Conservation (phyloP, 805 yeast genomes). For the Trichomonascus vanleenenianus region DNA sequence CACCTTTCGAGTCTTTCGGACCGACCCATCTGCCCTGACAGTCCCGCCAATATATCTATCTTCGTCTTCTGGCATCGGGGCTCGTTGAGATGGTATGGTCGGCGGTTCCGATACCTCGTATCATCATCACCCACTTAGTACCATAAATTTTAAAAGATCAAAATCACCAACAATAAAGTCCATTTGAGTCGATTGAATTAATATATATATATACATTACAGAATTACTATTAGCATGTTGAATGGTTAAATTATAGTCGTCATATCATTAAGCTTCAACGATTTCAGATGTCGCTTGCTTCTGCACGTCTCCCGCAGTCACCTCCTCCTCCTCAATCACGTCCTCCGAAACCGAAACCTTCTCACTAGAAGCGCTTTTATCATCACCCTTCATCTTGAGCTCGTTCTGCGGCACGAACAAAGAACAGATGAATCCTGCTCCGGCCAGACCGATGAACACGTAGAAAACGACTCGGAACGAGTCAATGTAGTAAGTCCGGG, state of each 20-base stretch:
- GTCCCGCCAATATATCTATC: constrained; percentile 20
- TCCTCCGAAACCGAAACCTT: neutral
- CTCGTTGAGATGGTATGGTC: neutral
- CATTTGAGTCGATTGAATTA: neutral
- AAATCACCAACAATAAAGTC: neutral
- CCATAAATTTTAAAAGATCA: no score
- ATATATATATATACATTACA: no score
- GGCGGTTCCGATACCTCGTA: no score
- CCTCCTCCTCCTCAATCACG: neutral
- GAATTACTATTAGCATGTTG: neutral
- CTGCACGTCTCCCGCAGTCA: neutral
- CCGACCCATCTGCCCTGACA: constrained; percentile 24
- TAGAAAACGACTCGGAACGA: constrained; percentile 16
- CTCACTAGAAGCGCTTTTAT: neutral
- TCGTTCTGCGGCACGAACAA: constrained; percentile 17
- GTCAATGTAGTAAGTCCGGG: constrained; percentile 13
- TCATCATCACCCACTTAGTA: no score
- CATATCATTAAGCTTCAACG: no score
- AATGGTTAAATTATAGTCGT: neutral
- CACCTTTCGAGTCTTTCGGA: constrained; percentile 20
- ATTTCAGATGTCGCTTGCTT: neutral
- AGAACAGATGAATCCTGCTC: constrained; percentile 12
- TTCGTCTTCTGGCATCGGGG: constrained; percentile 14
- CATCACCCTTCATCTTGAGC: constrained; percentile 10
- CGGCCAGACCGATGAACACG: constrained; percentile 16